Conservation (phyloP, 2,329 filamentous ascomycete genomes). For the Alternaria atra region DNA sequence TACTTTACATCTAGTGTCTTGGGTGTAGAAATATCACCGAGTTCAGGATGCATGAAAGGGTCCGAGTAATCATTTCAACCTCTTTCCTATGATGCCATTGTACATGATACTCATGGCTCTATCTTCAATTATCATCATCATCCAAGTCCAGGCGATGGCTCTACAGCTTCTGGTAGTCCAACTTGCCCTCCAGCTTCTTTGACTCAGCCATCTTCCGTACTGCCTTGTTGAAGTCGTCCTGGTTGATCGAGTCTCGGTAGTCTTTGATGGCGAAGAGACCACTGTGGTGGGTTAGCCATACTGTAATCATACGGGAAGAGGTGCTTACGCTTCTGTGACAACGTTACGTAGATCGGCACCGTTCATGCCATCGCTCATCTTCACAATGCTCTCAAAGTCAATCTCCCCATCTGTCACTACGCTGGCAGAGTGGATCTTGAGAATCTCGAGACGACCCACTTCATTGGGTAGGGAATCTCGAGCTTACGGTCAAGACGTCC, state of each 20-base stretch:
- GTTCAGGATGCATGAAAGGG: not conserved
- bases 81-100: slow-evolving; percentile 9
- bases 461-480: slow-evolving; percentile 98
- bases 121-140: slow-evolving; percentile 26
- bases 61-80: not conserved
- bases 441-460: slow-evolving; percentile 92
- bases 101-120: slow-evolving; percentile 17
- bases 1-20: not conserved
- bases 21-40: not conserved
- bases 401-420: slow-evolving; percentile 93
- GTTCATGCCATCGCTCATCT: slow-evolving; percentile 99
- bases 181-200: slow-evolving; percentile 98
- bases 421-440: slow-evolving; percentile 93
- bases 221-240: slow-evolving; percentile 99
- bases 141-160: not conserved
- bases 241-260: slow-evolving; percentile 93
- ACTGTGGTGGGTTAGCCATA: slow-evolving; percentile 59
- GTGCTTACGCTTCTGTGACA: slow-evolving; percentile 92
- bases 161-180: slow-evolving; percentile 96
- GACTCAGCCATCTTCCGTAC: slow-evolving; percentile 96
- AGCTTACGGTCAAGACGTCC: slow-evolving; percentile 97
- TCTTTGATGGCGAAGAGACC: slow-evolving; percentile 98
- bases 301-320: not conserved
- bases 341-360: slow-evolving; percentile 97
- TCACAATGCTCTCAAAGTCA: slow-evolving; percentile 98